A percentile compares a stretch with the other conserved stretches of the same genome.
These are phyloP conservation scores for Kluyveromyces sp. DNA, from an alignment of 1,139 yeast genomes.

Conservation along the genomic window DNA sequence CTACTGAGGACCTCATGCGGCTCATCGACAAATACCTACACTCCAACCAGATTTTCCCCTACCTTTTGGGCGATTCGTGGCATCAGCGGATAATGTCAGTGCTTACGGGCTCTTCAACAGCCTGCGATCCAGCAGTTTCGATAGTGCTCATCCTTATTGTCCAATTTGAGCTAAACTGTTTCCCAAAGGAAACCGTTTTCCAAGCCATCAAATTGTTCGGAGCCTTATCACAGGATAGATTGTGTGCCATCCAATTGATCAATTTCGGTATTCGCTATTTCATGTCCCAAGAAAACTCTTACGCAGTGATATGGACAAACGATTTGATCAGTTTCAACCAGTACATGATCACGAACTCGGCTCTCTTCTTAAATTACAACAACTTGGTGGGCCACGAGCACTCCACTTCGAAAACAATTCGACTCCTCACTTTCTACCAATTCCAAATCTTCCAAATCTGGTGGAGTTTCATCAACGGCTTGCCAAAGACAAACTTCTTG, in stretches of 20 bases:
- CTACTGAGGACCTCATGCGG: constrained; percentile 1
- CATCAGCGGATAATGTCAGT: constrained; percentile 1
- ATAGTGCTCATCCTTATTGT: constrained; percentile 19
- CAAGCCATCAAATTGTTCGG: constrained; percentile 21
- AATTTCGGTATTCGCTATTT: constrained; percentile 22
- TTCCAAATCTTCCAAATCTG: constrained; percentile 25
- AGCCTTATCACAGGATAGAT: constrained; percentile 12
- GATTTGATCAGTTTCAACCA: constrained; percentile 19
- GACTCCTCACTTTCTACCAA: constrained; percentile 23
- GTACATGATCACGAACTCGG: constrained; percentile 18
- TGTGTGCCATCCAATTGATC: constrained; percentile 18
- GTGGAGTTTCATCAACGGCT: constrained; percentile 25
- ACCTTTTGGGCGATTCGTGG: constrained; percentile 3
- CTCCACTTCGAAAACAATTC: constrained; percentile 2
- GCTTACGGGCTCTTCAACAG: constrained; percentile 1
- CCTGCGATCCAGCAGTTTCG: constrained; percentile 11
- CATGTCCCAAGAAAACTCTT: constrained; percentile 15
- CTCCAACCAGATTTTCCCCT: constrained; percentile 5
- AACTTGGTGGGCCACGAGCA: constrained; percentile 12
- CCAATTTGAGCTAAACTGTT: constrained; percentile 26
- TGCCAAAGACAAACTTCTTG: constrained; percentile 24
- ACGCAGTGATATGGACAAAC: constrained; percentile 10
- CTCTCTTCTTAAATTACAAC: constrained; percentile 22
- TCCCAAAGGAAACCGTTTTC: constrained; percentile 22
- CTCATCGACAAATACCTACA: constrained; percentile 3